Evolutionary conservation across 2,329 filamentous ascomycete species (phyloP).

Genomic region (Diplocarpon mali): DNA sequence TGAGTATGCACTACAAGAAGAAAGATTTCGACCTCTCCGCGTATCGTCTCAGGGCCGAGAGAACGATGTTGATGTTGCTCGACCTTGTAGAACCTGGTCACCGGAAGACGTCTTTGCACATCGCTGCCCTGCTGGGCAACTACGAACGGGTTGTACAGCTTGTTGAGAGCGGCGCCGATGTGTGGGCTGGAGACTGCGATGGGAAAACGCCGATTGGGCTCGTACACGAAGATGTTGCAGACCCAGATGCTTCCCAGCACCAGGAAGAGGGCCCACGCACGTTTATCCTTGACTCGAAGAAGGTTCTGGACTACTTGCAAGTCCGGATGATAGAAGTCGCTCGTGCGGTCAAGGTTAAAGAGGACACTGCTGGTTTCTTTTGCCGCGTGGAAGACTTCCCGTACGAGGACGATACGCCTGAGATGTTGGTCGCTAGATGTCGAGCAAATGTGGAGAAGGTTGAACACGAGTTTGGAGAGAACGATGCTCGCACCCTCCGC

Average conservation of each 20-base stretch:
- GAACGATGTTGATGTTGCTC: background rate
- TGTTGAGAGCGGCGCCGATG: background rate
- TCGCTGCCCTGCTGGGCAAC: background rate
- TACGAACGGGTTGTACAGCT: background rate
- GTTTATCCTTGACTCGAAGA: background rate
- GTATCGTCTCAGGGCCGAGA: background rate
- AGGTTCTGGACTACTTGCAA: too few relatives aligned
- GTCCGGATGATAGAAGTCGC: too few relatives aligned
- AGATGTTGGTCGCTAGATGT: background rate
- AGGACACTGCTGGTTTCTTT: background rate
- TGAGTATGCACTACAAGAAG: background rate
- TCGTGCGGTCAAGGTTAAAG: too few relatives aligned
- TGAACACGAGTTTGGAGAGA: too few relatives aligned
- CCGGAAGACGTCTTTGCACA: background rate
- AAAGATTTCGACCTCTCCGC: background rate
- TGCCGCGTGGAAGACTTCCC: background rate
- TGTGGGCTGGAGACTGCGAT: background rate
- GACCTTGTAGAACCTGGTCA: background rate
- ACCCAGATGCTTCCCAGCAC: background rate
- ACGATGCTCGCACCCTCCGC: too few relatives aligned
- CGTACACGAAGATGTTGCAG: background rate
- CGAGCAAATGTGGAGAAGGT: background rate
- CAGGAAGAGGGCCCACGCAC: background rate
- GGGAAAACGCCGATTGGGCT: background rate
- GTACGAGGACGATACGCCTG: background rate